These are phyloP conservation scores for Phanerochaete carnosa DNA, from an alignment of 768 basidiomycete species.

Conservation along the genomic window DNA sequence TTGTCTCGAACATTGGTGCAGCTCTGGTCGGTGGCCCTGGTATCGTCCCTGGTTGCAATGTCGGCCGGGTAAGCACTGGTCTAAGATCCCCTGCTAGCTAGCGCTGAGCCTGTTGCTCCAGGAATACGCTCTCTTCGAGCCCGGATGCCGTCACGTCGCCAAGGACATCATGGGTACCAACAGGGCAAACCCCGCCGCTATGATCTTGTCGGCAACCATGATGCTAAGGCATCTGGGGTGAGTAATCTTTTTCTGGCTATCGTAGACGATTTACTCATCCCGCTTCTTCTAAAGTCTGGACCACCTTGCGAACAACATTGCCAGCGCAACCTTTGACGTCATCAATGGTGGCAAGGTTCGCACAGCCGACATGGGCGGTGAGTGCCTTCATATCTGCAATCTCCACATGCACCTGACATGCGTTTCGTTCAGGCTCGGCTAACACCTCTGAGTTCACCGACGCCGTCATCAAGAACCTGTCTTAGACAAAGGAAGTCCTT, in stretches of 20 bases:
- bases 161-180: slow-evolving; percentile 96
- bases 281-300: slow-evolving; percentile 64
- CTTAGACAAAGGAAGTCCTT: not conserved
- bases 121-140: slow-evolving; percentile 98
- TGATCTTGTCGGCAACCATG: slow-evolving; percentile 97
- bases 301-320: slow-evolving; percentile 89
- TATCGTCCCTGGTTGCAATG: slow-evolving; percentile 96
- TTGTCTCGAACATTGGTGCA: slow-evolving; percentile 74
- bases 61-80: slow-evolving; percentile 75
- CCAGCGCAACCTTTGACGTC: slow-evolving; percentile 88
- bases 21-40: slow-evolving; percentile 93
- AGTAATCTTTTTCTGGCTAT: slow-evolving; percentile 24
- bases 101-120: slow-evolving; percentile 22
- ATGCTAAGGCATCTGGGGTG: slow-evolving; percentile 96
- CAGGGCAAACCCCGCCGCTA: slow-evolving; percentile 95
- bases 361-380: slow-evolving; percentile 95
- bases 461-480: slow-evolving; percentile 81
- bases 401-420: slow-evolving; percentile 8
- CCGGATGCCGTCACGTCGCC: slow-evolving; percentile 94
- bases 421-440: slow-evolving; percentile 58
- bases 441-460: slow-evolving; percentile 95
- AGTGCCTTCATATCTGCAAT: slow-evolving; percentile 26
- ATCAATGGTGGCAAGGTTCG: slow-evolving; percentile 84
- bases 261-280: slow-evolving; percentile 3
- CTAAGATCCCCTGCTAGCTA: too few relatives aligned